Base-by-base conservation (phyloP, 345 rosid genomes). In the Aquilaria sinensis region DNA sequence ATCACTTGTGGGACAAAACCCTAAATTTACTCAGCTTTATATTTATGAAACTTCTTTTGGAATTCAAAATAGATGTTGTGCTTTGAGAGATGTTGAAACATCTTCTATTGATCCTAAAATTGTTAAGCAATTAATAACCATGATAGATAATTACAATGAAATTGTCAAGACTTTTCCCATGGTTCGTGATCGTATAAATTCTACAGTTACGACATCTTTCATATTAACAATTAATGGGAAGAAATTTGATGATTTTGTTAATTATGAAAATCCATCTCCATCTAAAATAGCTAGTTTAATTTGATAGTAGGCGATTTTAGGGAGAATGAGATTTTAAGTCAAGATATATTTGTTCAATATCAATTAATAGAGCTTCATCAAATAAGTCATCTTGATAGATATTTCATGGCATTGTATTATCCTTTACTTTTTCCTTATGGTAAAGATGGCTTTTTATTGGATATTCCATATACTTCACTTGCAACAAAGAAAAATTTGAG, bases 61-160 rank as follows among this genome's bases (percentile, higher is more conserved):
- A 43, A 1, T 10, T 64, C 31, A 60, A 64, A 12, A 3, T 59
- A 0, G 1, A 7, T 2, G 2, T 1, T 65, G 0, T 2, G 4
- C 0, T 0, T n/a, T 52, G 13, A 5, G 0, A 1, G 0, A 0
- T 2, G 1, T 1, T 10, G 12, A 13, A 1, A 0, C 7, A 1
- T 3, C 3, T 1, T 0, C 10, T 1, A 29, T 64, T 0, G 58
- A 62, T 29, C 6, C 0, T 0, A 0, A 2, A 0, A 41, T 68
- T 12, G 66, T 68, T 12, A 3, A 29, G 0, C 10, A 11, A 2
- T 33, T 69, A 0, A 56, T 41, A 0, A 1, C 10, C 3, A 57
- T 63, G 63, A 12, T 69, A 10, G 33, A 57, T 51, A 6, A 37
- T 1, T 10, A 9, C 6, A 57, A 55, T 55, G 15, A 30, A 8